Evolutionary conservation across 1,139 yeast genomes (phyloP), one percentile per base, ranked within the genome.

Genomic region (Sugiyamaella xylanicola): DNA sequence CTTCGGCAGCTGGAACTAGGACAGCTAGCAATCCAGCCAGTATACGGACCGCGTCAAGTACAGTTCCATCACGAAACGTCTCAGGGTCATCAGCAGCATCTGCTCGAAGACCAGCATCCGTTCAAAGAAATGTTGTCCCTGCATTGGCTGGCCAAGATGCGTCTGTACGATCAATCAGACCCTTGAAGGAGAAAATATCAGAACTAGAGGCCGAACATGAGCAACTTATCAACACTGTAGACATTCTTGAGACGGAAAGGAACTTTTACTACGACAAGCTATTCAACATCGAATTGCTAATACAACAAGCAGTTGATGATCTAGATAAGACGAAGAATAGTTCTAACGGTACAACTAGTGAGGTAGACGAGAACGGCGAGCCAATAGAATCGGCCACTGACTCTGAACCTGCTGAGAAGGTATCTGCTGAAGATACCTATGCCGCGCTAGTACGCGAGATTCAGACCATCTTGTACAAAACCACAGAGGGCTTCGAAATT

Each of bases 201-300:
- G 79, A 77, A 52, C 69, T 83, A 45, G 72, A 72, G 19, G 68
- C 67, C 1, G 74, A 79, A 49, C 74, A 73, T 29, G 77, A 76
- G 15, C 89, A 86, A 63, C 25, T 52, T 13, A 72, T 74, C 27
- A 85, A 83, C 59, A 66, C 70, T 7, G 61, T 66, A 3, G 72
- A 68, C 46, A 59, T 68, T 27, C 75, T 88, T 56, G 66, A 63
- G 44, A 59, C 68, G 0, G 99, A 95, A 68, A 81, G 98, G 59
- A 87, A 89, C 68, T 91, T 93, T 66, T 93, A 93, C 71, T 93
- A 89, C 72, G 86, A 87, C 65, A 93, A 93, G 72, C 77, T 93
- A 54, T 81, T 97, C 59, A 96, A 87, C 59, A 88, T 93, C 59
- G 99, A 93, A 71, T 83, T 90, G 35, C 73, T 92, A 53, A 81